Percentiles rank a stretch among this genome's conserved stretches.
Conservation (phyloP, 2,329 filamentous ascomycete species). For the Colletotrichum orchidophilum region DNA sequence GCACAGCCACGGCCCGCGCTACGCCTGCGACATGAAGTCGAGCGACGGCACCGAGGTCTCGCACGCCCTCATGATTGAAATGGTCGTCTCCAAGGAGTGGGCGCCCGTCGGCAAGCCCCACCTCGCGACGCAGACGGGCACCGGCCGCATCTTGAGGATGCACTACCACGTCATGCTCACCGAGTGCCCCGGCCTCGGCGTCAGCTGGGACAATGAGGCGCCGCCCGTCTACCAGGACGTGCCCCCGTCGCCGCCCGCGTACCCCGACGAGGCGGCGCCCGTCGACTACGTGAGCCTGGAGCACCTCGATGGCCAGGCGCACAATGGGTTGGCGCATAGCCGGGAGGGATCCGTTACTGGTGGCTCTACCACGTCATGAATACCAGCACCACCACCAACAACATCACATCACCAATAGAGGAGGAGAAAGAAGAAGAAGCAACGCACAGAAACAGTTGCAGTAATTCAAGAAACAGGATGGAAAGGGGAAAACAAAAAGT, state of each 20-base stretch:
- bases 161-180: slow-evolving; percentile 88
- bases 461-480: neutral
- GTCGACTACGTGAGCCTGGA: slow-evolving; percentile 53
- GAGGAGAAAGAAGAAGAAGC: neutral
- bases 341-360: slow-evolving; percentile 17
- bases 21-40: slow-evolving; percentile 81
- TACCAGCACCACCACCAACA: too few relatives aligned
- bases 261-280: slow-evolving; percentile 53
- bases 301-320: slow-evolving; percentile 41
- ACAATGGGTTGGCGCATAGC: slow-evolving; percentile 17
- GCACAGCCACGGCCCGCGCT: slow-evolving; percentile 62
- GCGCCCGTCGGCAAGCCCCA: slow-evolving; percentile 73
- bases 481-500: slow-evolving; percentile 21
- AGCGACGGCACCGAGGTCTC: slow-evolving; percentile 79
- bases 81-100: slow-evolving; percentile 95
- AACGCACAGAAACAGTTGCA: neutral
- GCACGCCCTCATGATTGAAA: slow-evolving; percentile 89
- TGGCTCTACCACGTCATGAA: neutral
- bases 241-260: slow-evolving; percentile 82
- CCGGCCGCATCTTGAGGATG: slow-evolving; percentile 90
- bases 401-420: neutral
- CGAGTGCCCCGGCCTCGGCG: slow-evolving; percentile 84
- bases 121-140: slow-evolving; percentile 84
- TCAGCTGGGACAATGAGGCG: slow-evolving; percentile 96
- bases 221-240: slow-evolving; percentile 95